These are phyloP conservation scores for Alternaria sp. DNA, from an alignment of 2,329 filamentous ascomycete species.

Conservation along the genomic window DNA sequence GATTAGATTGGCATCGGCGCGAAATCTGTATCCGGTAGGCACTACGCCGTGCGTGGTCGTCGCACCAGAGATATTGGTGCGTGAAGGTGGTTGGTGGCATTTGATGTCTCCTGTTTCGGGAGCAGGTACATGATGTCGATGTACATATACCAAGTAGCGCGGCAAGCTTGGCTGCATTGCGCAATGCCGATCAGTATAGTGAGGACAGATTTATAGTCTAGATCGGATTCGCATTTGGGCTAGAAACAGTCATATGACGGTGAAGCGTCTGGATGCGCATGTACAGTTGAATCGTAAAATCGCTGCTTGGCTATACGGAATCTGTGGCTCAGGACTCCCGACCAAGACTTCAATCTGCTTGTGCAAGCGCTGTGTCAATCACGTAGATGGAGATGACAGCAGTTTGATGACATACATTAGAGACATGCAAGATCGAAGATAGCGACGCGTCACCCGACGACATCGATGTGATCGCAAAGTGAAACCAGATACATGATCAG, in stretches of 20 bases:
- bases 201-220: neutral
- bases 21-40: neutral
- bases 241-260: neutral
- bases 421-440: neutral
- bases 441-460: neutral
- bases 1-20: neutral
- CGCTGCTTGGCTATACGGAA: neutral
- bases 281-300: neutral
- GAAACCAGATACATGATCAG: neutral
- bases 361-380: neutral
- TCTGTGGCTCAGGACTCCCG: neutral
- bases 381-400: neutral
- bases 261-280: neutral
- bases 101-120: neutral
- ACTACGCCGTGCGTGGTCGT: neutral
- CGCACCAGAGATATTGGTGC: neutral
- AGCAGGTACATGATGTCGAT: slow-evolving; percentile 6
- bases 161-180: slow-evolving; percentile 14
- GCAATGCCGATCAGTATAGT: slow-evolving; percentile 16
- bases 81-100: neutral
- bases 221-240: neutral
- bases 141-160: slow-evolving; percentile 13
- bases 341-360: neutral
- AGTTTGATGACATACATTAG: neutral
- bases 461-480: neutral